Base-by-base conservation (phyloP, 129 eudicot genomes). In the Flaveria bidentis region DNA sequence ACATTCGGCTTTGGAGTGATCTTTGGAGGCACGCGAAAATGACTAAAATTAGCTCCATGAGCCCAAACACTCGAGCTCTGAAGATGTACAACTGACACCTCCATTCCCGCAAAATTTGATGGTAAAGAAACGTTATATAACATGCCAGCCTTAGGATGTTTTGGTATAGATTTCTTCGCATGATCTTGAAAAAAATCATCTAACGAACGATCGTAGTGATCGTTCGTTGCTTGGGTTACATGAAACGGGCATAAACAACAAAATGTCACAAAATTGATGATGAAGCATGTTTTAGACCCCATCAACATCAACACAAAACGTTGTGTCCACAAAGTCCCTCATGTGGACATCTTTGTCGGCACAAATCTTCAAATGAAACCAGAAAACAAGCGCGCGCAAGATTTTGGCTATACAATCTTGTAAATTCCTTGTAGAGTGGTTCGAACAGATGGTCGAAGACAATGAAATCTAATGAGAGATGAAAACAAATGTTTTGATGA, bases 81-180 rank as follows among this genome's bases (percentile, higher is more conserved):
- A 1, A 88, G 56, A 23, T 90, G 91, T 11, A 94, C 69, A 23
- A 87, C 69, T 1, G 96, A 85, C 51, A 71, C 85, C 26, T 86
- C 84, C 77, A 91, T 81, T 23, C 90, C 90, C 0, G 97, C 80
- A 11, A 82, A 82, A 80, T 94, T 88, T 5, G 77, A 51, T 9
- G 96, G 96, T 42, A 84, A 84, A 14, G 96, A 67, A 44, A 94
- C 75, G 18, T 91, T 75, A 80, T 88, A 90, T n/a, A 91, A 20
- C 22, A 22, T 25, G 47, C 96, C 93, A 9, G 84, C 67, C 5
- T 76, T 74, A 15, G 88, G 81, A 67, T 80, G 12, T 49, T 39
- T 79, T 16, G 82, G 62, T 20, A 82, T 45, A 0, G 76, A 80
- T 56, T 61, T 82, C 62, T 76, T 78, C 3, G 97, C 85, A 22